Base-by-base conservation (phyloP, 2,329 filamentous ascomycete genomes). In the Scedosporium dehoogii region DNA sequence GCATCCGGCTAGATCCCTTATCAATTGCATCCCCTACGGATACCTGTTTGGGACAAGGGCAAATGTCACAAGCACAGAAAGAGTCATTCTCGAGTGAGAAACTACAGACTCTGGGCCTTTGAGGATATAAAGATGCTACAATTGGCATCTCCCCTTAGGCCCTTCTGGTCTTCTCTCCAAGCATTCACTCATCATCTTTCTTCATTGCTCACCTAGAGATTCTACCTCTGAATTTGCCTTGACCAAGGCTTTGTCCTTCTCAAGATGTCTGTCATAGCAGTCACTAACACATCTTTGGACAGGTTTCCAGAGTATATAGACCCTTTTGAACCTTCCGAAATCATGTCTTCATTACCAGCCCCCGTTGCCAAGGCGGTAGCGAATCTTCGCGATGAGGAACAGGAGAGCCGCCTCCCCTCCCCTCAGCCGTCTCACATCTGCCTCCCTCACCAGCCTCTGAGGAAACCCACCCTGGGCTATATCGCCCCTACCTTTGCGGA, bases 401-500 rank as follows among this genome's bases (percentile, higher is more conserved):
- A 75, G n/a, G 68, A 69, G 44, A 79, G 75, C 70, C 85, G 90
- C 63, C 84, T 88, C 65, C 90, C 92, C 25, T 96, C 92, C 62
- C 91, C 92, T 25, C 90, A 96, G 72, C 91, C 92, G 27, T 92
- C 91, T 63, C 91, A 96, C 74, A 81, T 96, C 73, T 89, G 84
- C 68, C 81, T 92, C 23, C 87, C 89, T 14, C 80, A 83, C 63
- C 85, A 89, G 62, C 82, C 93, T 62, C 79, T 97, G 63, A 90
- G 92, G 21, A 94, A 94, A 67, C 89, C 91, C 68, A 94, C 92
- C 33, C 89, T 96, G 44, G 94, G 94, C 71, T 99, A 99, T 78
- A 88, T 96, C 67, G 92, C 94, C 25, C 92, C 93, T 57, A 91
- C 92, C 65, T 99, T 99, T 72, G 87, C 91, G 73, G 94, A 93